These are phyloP conservation scores for Lathyrus oleraceus DNA, from an alignment of 306 rosid genomes.

Conservation along the genomic window DNA sequence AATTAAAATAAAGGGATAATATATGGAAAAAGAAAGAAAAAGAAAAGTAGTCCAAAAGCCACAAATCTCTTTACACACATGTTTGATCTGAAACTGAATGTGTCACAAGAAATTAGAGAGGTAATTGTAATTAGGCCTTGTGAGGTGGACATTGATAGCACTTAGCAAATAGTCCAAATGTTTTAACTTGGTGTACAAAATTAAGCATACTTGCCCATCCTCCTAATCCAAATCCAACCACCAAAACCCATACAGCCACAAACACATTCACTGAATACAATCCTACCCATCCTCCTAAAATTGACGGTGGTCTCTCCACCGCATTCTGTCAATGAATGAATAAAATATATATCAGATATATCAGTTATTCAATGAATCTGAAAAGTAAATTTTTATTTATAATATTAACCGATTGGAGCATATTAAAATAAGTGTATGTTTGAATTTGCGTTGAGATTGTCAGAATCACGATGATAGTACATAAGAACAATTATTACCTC, in stretches of 20 bases:
- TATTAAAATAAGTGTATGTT: no score
- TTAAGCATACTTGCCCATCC: conserved; percentile 98
- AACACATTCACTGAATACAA: conserved; percentile 66
- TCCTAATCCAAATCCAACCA: conserved; percentile 96
- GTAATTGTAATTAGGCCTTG: conserved; percentile 62
- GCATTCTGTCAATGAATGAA: conserved; percentile 64
- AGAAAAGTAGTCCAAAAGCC: conserved; percentile 45
- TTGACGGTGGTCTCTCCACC: conserved; percentile 83
- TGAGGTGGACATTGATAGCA: conserved; percentile 93
- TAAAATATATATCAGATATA: neutral
- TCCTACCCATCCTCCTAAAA: conserved; percentile 90
- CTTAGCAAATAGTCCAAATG: conserved; percentile 85
- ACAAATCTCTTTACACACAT: conserved; percentile 79
- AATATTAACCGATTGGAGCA: no score
- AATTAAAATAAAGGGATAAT: neutral
- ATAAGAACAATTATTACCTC: conserved; percentile 51
- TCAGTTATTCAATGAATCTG: no score
- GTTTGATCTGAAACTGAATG: conserved; percentile 40
- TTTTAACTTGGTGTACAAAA: conserved; percentile 70
- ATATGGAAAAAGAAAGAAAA: neutral
- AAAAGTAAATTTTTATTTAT: no score
- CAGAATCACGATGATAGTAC: no score
- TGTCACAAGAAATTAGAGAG: conserved; percentile 37
- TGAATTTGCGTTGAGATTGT: no score
- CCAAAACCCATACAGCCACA: conserved; percentile 89